Base-by-base conservation (phyloP, 495 filamentous ascomycete species). In the Podospora australis region DNA sequence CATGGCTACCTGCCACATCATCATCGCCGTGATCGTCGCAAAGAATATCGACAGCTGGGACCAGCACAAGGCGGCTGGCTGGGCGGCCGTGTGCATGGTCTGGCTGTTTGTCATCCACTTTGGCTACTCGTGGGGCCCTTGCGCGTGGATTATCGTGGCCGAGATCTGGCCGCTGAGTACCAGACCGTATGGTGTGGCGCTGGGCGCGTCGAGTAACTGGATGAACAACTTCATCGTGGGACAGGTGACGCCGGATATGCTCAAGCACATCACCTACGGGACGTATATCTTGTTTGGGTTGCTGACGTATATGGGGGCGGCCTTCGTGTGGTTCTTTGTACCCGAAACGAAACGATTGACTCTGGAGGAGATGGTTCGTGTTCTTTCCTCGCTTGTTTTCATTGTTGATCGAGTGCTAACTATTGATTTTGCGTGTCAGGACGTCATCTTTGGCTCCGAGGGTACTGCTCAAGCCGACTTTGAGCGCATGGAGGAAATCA, bases 31-130 rank as follows among this genome's bases (percentile, higher is more conserved):
- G 50, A 83, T 91, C 56, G 72, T 87, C 10, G 86, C 79, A 36
- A 79, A 71, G 45, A 80, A 83, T 65, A 67, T 81, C 4, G 48
- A 80, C 51, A 62, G 70, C 25, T 83, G 86, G 76, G 56, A 64
- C 1, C 55, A 59, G 6, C 78, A 92, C 50, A 59, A 66, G 16
- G 78, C 77, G 0, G 83, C 82, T 6, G 87, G 85, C 0, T 92
- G 87, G 86, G 86, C 73, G 3, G 86, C 83, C 6, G 82, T 88
- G 14, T 80, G 71, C 48, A 88, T 90, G 74, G 84, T 92, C 48
- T 92, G 85, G 76, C 74, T 90, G 23, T 92, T 88, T 57, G 84
- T 89, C 55, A 69, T 87, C 34, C 83, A 88, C 58, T 92, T 90
- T 58, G 86, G 84, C 22, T 89, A 86, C 63, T 81, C 74, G 25